Conservation (phyloP, 768 basidiomycete species). For the Collybia nuda region DNA sequence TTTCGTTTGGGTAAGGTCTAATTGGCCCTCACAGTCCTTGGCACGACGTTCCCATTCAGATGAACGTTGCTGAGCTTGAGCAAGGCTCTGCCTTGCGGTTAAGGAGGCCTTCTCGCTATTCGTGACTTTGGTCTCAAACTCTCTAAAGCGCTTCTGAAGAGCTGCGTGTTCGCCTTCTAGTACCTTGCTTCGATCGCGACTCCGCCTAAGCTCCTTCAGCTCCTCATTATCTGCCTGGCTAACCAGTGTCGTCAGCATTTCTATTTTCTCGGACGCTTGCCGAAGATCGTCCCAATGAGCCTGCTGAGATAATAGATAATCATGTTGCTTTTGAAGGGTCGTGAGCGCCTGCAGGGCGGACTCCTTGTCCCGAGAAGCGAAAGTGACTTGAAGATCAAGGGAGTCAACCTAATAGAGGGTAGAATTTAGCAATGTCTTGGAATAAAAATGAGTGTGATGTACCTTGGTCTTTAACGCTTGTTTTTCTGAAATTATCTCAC, state of each 20-base stretch:
- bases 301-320: slow-evolving; percentile 60
- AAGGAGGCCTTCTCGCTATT: slow-evolving; percentile 62
- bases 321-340: slow-evolving; percentile 58
- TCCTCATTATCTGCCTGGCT: slow-evolving; percentile 70
- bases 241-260: slow-evolving; percentile 59
- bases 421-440: slow-evolving; percentile 10
- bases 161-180: slow-evolving; percentile 68
- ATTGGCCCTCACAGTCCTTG: slow-evolving; percentile 64
- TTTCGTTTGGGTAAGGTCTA: slow-evolving; percentile 58
- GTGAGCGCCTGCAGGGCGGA: slow-evolving; percentile 47
- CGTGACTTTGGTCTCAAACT: slow-evolving; percentile 60
- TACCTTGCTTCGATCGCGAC: slow-evolving; percentile 60
- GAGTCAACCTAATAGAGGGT: slow-evolving; percentile 51
- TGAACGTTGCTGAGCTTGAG: slow-evolving; percentile 75
- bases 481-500: slow-evolving; percentile 56
- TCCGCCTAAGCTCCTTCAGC: slow-evolving; percentile 63
- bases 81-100: slow-evolving; percentile 60
- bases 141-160: slow-evolving; percentile 72
- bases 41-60: slow-evolving; percentile 81
- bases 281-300: slow-evolving; percentile 79
- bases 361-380: slow-evolving; percentile 65
- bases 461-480: slow-evolving; percentile 62
- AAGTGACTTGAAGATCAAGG: slow-evolving; percentile 56
- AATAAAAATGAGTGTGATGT: slow-evolving; percentile 15
- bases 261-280: slow-evolving; percentile 71